These are phyloP conservation scores for Acacia pycnantha DNA, from an alignment of 331 rosid genomes.

Conservation along the genomic window DNA sequence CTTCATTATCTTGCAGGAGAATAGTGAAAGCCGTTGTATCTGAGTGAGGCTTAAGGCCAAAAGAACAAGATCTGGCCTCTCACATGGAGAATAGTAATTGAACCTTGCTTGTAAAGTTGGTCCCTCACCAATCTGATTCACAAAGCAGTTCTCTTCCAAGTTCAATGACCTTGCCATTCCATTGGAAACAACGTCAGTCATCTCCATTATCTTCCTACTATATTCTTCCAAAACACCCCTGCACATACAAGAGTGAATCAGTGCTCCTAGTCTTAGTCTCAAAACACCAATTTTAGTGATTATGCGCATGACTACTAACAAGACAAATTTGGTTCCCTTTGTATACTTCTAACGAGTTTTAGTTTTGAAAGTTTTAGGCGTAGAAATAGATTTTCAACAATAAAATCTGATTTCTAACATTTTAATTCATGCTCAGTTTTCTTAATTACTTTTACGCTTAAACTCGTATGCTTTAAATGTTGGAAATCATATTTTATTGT, in stretches of 20 bases:
- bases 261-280: too few species aligned
- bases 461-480: too few species aligned
- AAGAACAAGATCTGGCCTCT: constrained; percentile 32
- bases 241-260: not conserved
- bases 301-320: not conserved
- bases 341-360: too few species aligned
- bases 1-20: constrained; percentile 42
- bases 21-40: constrained; percentile 34
- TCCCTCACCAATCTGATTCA: constrained; percentile 32
- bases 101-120: constrained; percentile 27
- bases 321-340: too few species aligned
- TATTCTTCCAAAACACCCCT: constrained; percentile 45
- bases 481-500: too few species aligned
- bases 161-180: constrained; percentile 53
- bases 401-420: too few species aligned
- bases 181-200: constrained; percentile 30
- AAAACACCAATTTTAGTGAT: too few species aligned
- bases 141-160: constrained; percentile 41
- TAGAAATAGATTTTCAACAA: too few species aligned
- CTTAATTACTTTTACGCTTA: too few species aligned
- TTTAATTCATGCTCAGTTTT: too few species aligned
- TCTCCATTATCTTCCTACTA: constrained; percentile 12
- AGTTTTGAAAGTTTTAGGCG: too few species aligned
- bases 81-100: constrained; percentile 31
- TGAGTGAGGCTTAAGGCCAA: constrained; percentile 42